Conservation (phyloP, 75 land plant genomes). For the Chamaecyparis obtusa region DNA sequence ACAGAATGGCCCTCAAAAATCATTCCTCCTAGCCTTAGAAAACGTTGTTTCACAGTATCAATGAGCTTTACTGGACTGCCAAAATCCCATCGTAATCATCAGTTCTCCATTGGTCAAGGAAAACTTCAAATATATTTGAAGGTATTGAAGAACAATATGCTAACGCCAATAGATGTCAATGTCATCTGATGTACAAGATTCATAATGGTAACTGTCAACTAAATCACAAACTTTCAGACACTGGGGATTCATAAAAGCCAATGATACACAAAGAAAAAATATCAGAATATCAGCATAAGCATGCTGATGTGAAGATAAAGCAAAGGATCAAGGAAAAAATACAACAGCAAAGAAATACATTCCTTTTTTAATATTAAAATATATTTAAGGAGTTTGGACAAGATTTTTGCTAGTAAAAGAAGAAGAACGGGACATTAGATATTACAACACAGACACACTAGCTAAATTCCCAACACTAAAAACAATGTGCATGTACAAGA, state of each 20-base stretch:
- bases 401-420: no score
- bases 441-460: neutral
- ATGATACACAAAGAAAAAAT: neutral
- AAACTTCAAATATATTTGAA: neutral
- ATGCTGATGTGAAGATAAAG: neutral
- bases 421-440: neutral
- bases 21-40: slow-evolving; percentile 68
- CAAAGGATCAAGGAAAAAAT: neutral
- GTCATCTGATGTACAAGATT: neutral
- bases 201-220: neutral
- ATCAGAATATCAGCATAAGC: no score
- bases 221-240: neutral
- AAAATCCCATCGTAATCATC: neutral
- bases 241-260: neutral
- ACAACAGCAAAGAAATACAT: neutral
- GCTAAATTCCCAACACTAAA: no score
- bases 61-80: slow-evolving; percentile 75
- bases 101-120: neutral
- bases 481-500: no score
- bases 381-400: neutral
- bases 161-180: neutral
- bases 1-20: slow-evolving; percentile 61
- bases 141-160: neutral
- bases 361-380: neutral
- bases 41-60: slow-evolving; percentile 61